Conservation (phyloP, 176 grass and related monocot genomes). For the Secale cereale region DNA sequence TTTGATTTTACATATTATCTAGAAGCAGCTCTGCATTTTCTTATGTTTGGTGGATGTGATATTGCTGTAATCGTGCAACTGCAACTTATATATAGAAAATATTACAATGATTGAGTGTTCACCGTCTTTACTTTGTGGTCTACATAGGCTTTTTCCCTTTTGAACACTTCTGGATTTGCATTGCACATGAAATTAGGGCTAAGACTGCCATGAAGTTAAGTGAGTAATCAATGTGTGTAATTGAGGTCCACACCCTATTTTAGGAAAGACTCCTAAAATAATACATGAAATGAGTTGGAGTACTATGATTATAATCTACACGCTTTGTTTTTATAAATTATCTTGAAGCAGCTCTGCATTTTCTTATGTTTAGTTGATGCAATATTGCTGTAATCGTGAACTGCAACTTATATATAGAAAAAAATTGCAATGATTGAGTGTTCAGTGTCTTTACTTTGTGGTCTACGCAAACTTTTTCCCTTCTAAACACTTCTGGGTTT, state of each 20-base stretch:
- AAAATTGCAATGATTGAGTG: neutral
- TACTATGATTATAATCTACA: neutral
- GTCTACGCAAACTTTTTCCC: neutral
- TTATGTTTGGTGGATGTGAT: too few species aligned
- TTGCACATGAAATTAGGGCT: conserved; percentile 6
- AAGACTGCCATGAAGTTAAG: neutral
- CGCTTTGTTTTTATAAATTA: neutral
- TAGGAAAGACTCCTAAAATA: neutral
- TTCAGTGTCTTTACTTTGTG: neutral
- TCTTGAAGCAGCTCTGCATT: neutral
- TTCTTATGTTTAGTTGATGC: neutral
- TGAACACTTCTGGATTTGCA: neutral
- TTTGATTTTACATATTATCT: too few species aligned
- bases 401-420: neutral
- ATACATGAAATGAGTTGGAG: neutral
- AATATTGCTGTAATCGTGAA: neutral
- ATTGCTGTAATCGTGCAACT: too few species aligned
- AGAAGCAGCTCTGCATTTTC: too few species aligned
- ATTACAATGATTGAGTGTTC: too few species aligned
- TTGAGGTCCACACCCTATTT: neutral
- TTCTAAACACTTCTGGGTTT: neutral
- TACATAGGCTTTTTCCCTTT: neutral
- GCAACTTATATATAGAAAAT: too few species aligned
- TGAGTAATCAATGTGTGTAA: neutral
- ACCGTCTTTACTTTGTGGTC: too few species aligned